Conservation (phyloP, 257 asterid species). For the Penstemon barbatus region DNA sequence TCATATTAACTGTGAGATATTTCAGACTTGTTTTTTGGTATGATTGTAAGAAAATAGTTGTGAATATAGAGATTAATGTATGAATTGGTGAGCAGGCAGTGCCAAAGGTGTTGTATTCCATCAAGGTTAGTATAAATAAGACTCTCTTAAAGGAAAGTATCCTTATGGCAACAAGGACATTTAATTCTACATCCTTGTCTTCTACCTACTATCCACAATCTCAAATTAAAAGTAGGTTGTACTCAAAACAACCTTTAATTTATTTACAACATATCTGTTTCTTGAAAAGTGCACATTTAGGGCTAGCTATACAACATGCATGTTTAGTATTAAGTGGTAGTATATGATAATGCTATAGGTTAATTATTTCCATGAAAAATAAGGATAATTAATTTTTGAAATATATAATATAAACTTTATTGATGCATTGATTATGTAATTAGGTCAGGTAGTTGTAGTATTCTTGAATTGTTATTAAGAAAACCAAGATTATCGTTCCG, state of each 20-base stretch:
- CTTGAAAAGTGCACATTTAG: slow-evolving; percentile 21
- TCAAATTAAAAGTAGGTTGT: slow-evolving; percentile 45
- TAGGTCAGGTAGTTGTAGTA: slow-evolving; percentile 46
- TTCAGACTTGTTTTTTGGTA: slow-evolving; percentile 22
- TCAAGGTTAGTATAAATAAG: slow-evolving; percentile 38
- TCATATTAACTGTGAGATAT: slow-evolving; percentile 14
- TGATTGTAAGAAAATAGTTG: slow-evolving; percentile 17
- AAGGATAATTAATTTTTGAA: slow-evolving; percentile 20
- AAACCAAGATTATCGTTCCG: slow-evolving; percentile 33
- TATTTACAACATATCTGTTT: slow-evolving; percentile 28
- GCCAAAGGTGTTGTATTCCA: slow-evolving; percentile 47
- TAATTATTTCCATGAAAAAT: slow-evolving; percentile 15
- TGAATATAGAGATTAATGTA: slow-evolving; percentile 22
- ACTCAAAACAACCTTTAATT: slow-evolving; percentile 39
- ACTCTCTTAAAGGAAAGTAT: slow-evolving; percentile 34
- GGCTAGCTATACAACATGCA: too few species aligned
- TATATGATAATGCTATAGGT: too few species aligned
- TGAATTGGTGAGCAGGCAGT: slow-evolving; percentile 32
- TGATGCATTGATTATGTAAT: slow-evolving; percentile 29
- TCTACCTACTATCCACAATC: slow-evolving; percentile 45
- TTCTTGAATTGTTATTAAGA: slow-evolving; percentile 27
- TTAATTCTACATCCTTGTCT: slow-evolving; percentile 51
- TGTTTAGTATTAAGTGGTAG: too few species aligned
- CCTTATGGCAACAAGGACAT: slow-evolving; percentile 33
- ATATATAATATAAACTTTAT: slow-evolving; percentile 3